phyloP scores from a whole-genome alignment of 352 stramenopile genomes.

The Globisporangium lucens region DNA sequence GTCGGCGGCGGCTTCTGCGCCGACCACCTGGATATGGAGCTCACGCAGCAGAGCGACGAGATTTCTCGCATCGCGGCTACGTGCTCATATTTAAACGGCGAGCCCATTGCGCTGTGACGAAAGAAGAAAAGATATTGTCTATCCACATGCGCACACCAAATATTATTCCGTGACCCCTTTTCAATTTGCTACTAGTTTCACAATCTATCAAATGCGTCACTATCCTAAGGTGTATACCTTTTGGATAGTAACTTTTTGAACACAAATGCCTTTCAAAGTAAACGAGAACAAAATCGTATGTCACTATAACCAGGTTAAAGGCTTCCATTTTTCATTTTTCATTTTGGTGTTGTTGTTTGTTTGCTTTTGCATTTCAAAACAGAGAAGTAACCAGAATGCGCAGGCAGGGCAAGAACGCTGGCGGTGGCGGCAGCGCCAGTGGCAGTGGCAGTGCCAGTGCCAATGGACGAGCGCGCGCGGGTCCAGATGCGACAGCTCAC shows the following conservation, averaged over 20 bases:
- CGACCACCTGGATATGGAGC: constrained; percentile 62
- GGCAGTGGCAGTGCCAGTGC: not conserved
- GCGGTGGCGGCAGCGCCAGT: not conserved
- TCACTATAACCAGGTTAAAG: not conserved
- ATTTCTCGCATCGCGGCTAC: constrained; percentile 49
- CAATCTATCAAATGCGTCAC: not conserved
- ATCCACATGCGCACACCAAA: not conserved
- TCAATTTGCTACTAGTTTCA: not conserved
- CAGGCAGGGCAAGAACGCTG: constrained; percentile 6
- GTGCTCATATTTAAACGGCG: constrained; percentile 69
- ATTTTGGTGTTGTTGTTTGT: not conserved
- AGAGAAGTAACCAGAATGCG: constrained; percentile 7
- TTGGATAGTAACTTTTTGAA: not conserved
- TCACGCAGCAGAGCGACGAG: constrained; percentile 52
- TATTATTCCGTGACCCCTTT: not conserved
- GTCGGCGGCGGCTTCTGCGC: constrained; percentile 69
- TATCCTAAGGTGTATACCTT: not conserved
- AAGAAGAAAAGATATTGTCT: not conserved
- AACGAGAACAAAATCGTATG: not conserved
- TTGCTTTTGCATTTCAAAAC: constrained; percentile 7
- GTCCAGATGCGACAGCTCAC: not conserved
- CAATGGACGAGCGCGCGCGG: not conserved
- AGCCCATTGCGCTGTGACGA: constrained; percentile 53
- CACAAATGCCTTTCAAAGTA: not conserved
- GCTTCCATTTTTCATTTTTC: not conserved